Base-by-base conservation (phyloP, 495 filamentous ascomycete genomes). In the Aspergillus funiculosus region DNA sequence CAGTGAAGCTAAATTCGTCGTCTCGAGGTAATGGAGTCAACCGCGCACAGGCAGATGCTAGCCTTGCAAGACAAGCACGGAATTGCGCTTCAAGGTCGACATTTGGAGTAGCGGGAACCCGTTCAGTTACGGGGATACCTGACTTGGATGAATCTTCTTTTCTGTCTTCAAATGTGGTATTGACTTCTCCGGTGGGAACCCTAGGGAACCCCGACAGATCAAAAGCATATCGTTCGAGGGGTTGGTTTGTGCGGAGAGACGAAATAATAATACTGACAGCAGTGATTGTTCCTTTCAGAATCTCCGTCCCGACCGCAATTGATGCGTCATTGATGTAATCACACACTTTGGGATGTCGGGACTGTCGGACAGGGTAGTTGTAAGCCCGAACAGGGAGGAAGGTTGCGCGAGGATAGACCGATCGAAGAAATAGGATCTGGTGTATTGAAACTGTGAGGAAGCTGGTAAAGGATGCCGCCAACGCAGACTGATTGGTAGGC, bases 381-480 rank as follows among this genome's bases (percentile, higher is more conserved):
- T 89, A 96, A 31, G 84, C 87, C 49, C 83, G 81, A 14, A 84
- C 81, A 26, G 81, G 77, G 45, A 94, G 75, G 68, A 97, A 97
- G 35, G 89, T 86, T 18, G 76, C 62, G 39, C 70, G 64, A 0
- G 91, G 89, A 62, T 98, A 98, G 61, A 97, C 80, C 48, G 65
- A 62, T 46, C 92, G 85, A 51, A 90, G 80, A 69, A 87, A 94
- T 50, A 98, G 81, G 59, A 97, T 87, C 55, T 91, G 92, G 72
- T 98, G 92, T 59, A 91, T 86, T 52, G 86, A 82, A 30, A 92
- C 82, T 44, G 80, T 87, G 34, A 98, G 82, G 71, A 97, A 96
- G 61, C 80, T 73, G 53, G 69, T 73, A 55, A 73, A 73, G 26
- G 69, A 70, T 39, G 69, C 68, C 43, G 69, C 67, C 57, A 73